These are phyloP conservation scores for Phytophthora lateralis DNA, from an alignment of 352 stramenopile species.

Conservation along the genomic window DNA sequence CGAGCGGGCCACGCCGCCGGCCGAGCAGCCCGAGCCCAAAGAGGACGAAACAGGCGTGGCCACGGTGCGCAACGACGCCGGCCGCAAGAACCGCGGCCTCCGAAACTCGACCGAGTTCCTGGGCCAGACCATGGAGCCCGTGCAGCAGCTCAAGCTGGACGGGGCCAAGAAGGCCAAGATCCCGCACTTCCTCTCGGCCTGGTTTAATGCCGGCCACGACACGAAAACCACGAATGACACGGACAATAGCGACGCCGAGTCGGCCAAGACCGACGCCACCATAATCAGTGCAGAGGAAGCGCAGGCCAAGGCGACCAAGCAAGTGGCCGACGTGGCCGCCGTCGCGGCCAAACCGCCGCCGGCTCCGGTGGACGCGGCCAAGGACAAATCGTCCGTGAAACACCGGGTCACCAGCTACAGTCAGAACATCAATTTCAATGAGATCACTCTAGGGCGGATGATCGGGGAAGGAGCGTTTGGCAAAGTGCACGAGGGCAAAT, in stretches of 20 bases:
- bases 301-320: conserved; percentile 3
- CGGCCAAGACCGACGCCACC: conserved; percentile 28
- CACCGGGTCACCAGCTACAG: conserved; percentile 35
- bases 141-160: conserved; percentile 69
- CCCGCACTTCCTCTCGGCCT: conserved; percentile 68
- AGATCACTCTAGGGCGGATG: conserved; percentile 63
- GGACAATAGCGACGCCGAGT: conserved; percentile 27
- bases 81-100: conserved; percentile 34
- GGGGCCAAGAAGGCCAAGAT: conserved; percentile 79
- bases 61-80: conserved; percentile 51
- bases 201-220: conserved; percentile 64
- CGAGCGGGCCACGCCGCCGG: conserved; percentile 22
- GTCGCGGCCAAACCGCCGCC: conserved; percentile 20
- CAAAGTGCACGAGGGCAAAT: conserved; percentile 74
- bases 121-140: conserved; percentile 51
- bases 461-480: conserved; percentile 74
- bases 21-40: conserved; percentile 8
- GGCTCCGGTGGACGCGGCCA: conserved; percentile 19
- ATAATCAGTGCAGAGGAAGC: conserved; percentile 30
- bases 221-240: conserved; percentile 39
- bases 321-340: neutral
- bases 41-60: conserved; percentile 32
- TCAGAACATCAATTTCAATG: conserved; percentile 66
- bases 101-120: conserved; percentile 61
- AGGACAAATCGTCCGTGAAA: conserved; percentile 29